Conservation (phyloP, 768 basidiomycete genomes). For the Hygrocybe coccinea region DNA sequence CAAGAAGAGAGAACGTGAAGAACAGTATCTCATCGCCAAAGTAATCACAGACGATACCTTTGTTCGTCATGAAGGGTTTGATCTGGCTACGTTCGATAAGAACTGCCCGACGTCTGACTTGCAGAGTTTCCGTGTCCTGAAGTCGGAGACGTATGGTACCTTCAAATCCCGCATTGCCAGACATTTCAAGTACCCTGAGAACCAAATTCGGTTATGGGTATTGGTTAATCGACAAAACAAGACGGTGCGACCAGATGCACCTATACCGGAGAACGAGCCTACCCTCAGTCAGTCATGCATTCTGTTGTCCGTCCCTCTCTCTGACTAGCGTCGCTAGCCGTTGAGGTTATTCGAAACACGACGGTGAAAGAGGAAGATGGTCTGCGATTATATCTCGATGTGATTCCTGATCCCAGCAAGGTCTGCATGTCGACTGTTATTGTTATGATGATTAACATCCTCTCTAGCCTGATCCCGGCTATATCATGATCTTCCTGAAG, state of each 20-base stretch:
- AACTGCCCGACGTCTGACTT: conserved; percentile 94
- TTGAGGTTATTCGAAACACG: conserved; percentile 93
- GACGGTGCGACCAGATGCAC: conserved; percentile 95
- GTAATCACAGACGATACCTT: conserved; percentile 93
- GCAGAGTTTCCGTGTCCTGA: conserved; percentile 91
- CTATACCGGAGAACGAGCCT: conserved; percentile 91
- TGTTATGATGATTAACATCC: conserved; percentile 5
- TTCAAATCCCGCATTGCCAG: conserved; percentile 91
- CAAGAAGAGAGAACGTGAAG: conserved; percentile 93
- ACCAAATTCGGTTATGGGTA: conserved; percentile 92
- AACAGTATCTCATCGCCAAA: conserved; percentile 68
- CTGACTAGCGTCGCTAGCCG: conserved; percentile 49
- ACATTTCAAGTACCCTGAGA: conserved; percentile 82
- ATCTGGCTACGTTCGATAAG: conserved; percentile 94
- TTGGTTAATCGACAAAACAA: conserved; percentile 98
- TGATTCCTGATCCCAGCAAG: conserved; percentile 76
- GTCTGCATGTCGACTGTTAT: conserved; percentile 36
- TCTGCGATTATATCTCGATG: conserved; percentile 89
- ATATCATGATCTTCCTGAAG: conserved; percentile 98
- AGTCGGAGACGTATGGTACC: conserved; percentile 84
- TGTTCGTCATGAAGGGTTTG: conserved; percentile 92
- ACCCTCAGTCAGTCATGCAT: conserved; percentile 64
- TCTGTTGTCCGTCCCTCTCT: neutral
- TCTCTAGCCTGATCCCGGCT: conserved; percentile 71
- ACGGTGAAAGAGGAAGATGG: conserved; percentile 96